Conservation (phyloP, 1,284 basidiomycete genomes). For the Sparassis latifolia region DNA sequence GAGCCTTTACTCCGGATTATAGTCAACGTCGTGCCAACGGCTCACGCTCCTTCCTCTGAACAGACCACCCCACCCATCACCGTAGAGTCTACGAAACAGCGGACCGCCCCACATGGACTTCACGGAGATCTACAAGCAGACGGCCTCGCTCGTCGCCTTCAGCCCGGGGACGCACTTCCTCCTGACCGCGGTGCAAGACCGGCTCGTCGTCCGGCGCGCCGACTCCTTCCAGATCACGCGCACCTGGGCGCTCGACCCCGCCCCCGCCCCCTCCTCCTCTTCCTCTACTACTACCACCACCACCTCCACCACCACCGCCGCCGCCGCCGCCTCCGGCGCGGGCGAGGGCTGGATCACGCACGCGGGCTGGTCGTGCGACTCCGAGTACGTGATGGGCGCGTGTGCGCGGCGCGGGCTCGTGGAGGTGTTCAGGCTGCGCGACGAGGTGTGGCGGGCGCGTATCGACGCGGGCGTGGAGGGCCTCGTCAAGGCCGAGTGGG, state of each 20-base stretch:
- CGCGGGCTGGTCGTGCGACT: slow-evolving; percentile 77
- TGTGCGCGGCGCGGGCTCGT: slow-evolving; percentile 60
- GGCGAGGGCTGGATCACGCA: slow-evolving; percentile 50
- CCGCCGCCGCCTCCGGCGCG: slow-evolving; percentile 5
- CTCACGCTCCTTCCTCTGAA: too few species aligned
- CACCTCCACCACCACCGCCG: neutral
- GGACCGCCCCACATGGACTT: slow-evolving; percentile 42
- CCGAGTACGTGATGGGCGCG: slow-evolving; percentile 73
- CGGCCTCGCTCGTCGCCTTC: slow-evolving; percentile 59
- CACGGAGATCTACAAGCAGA: slow-evolving; percentile 75
- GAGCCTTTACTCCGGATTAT: too few species aligned
- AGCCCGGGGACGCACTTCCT: slow-evolving; percentile 71
- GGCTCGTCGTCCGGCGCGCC: slow-evolving; percentile 66
- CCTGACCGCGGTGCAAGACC: slow-evolving; percentile 64
- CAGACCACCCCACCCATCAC: too few species aligned
- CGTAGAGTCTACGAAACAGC: too few species aligned
- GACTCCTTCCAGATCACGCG: slow-evolving; percentile 72
- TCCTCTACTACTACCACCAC: slow-evolving; percentile 15
- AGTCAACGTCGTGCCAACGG: too few species aligned
- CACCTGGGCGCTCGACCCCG: slow-evolving; percentile 60
- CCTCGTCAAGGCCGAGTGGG: slow-evolving; percentile 79
- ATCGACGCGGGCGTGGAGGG: slow-evolving; percentile 81
- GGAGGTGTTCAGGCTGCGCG: slow-evolving; percentile 66
- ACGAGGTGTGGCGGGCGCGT: slow-evolving; percentile 66
- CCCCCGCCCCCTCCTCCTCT: slow-evolving; percentile 34